phyloP scores from a whole-genome alignment of 441 rosid species.

The Hypseocharis bilobata region DNA sequence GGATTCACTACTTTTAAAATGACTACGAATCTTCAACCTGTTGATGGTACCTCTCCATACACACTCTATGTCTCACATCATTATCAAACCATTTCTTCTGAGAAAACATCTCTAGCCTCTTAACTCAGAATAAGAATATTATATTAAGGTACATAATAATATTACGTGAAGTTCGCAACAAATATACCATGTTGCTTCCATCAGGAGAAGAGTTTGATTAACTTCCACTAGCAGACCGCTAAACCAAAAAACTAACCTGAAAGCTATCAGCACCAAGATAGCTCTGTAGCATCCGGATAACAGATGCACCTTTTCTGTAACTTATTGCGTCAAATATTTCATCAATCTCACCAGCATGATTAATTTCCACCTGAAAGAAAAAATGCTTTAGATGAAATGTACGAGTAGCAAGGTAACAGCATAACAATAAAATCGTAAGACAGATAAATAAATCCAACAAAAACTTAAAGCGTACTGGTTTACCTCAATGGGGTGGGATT shows the following conservation, averaged over 20 bases:
- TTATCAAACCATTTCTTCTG: too few relatives aligned
- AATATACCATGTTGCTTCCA: background rate
- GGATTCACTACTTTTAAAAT: too few relatives aligned
- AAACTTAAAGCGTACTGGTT: background rate
- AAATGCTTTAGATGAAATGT: conserved; percentile 10
- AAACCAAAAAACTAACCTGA: conserved; percentile 49
- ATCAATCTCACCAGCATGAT: conserved; percentile 75
- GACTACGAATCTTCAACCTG: too few relatives aligned
- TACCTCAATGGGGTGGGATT: conserved; percentile 98
- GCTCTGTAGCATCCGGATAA: conserved; percentile 89
- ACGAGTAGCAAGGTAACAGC: background rate
- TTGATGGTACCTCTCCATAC: too few relatives aligned
- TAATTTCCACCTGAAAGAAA: conserved; percentile 65
- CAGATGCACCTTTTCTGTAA: conserved; percentile 84
- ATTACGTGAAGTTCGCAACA: too few relatives aligned
- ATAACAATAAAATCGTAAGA: background rate
- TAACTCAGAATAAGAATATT: too few relatives aligned
- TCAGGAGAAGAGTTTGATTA: background rate
- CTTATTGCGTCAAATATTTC: conserved; percentile 93
- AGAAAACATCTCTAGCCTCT: too few relatives aligned
- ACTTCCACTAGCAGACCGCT: background rate
- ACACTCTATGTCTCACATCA: too few relatives aligned
- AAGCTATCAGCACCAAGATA: conserved; percentile 82
- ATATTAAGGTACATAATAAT: too few relatives aligned
- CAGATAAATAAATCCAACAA: background rate